phyloP scores from a whole-genome alignment of 169 alveolate species.

The Hepatocystis sp. region DNA sequence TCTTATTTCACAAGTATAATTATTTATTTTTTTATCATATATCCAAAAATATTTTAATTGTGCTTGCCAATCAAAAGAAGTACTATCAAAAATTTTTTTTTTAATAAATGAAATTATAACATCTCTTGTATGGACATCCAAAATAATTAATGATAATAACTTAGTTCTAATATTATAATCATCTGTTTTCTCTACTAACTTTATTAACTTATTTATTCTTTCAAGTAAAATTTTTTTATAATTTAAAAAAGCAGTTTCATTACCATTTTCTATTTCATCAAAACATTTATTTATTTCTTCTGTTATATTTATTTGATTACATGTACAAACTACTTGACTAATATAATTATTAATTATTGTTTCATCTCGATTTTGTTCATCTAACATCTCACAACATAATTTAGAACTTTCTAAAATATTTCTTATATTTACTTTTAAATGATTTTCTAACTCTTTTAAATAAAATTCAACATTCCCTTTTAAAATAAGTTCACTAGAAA shows the following conservation, averaged over 20 bases:
- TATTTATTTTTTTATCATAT: slow-evolving; percentile 56
- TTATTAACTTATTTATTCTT: slow-evolving; percentile 94
- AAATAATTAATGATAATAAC: slow-evolving; percentile 95
- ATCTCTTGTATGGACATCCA: slow-evolving; percentile 98
- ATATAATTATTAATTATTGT: slow-evolving; percentile 94
- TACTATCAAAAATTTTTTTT: slow-evolving; percentile 90
- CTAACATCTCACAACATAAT: slow-evolving; percentile 41
- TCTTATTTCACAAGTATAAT: slow-evolving; percentile 91
- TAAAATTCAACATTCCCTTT: slow-evolving; percentile 62
- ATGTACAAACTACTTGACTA: slow-evolving; percentile 94
- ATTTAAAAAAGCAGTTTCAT: slow-evolving; percentile 97
- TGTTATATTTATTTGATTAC: slow-evolving; percentile 96
- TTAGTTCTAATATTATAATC: slow-evolving; percentile 86
- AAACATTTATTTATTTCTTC: slow-evolving; percentile 96
- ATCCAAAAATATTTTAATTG: slow-evolving; percentile 96
- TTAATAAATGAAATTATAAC: slow-evolving; percentile 95
- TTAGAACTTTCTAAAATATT: slow-evolving; percentile 80
- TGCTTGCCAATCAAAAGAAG: slow-evolving; percentile 96
- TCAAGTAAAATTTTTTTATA: slow-evolving; percentile 91
- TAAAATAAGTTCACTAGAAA: slow-evolving; percentile 21
- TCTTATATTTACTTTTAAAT: slow-evolving; percentile 83
- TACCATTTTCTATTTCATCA: slow-evolving; percentile 96
- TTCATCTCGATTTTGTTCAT: slow-evolving; percentile 84
- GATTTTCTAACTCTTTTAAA: slow-evolving; percentile 67
- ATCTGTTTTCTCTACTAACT: slow-evolving; percentile 91